Conservation (phyloP, 2,329 filamentous ascomycete species). For the Coniosporium tulheliwenetii region DNA sequence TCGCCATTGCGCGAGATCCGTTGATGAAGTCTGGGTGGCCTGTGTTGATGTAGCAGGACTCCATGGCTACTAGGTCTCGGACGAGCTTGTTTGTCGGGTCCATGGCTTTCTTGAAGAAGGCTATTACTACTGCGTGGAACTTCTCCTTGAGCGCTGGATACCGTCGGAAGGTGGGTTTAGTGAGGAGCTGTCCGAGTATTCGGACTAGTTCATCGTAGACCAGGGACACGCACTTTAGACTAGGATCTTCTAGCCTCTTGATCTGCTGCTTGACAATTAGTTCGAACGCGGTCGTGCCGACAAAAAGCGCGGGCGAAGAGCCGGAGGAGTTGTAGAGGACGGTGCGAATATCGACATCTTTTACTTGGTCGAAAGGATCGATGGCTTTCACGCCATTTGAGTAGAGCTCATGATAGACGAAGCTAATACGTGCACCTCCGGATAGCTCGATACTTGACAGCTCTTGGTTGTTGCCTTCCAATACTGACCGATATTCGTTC, state of each 20-base stretch:
- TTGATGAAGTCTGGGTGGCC: constrained; percentile 96
- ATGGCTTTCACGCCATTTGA: constrained; percentile 95
- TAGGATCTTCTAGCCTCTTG: constrained; percentile 88
- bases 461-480: constrained; percentile 94
- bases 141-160: constrained; percentile 96
- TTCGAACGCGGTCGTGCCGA: constrained; percentile 96
- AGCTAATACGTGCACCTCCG: constrained; percentile 93
- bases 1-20: constrained; percentile 93
- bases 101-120: constrained; percentile 97
- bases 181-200: constrained; percentile 77
- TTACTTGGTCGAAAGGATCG: constrained; percentile 93
- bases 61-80: constrained; percentile 83
- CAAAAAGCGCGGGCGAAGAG: constrained; percentile 88
- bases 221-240: constrained; percentile 89
- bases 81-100: constrained; percentile 97
- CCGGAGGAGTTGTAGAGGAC: constrained; percentile 99
- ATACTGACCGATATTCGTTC: constrained; percentile 89
- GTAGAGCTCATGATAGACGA: constrained; percentile 98
- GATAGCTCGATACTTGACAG: constrained; percentile 88
- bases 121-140: constrained; percentile 80
- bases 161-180: constrained; percentile 77
- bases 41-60: constrained; percentile 95
- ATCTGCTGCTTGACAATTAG: constrained; percentile 98
- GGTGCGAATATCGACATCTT: constrained; percentile 92
- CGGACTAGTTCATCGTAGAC: constrained; percentile 96